Evolutionary conservation across 2,329 filamentous ascomycete species (phyloP).

Genomic region (Emericellopsis atlantica): DNA sequence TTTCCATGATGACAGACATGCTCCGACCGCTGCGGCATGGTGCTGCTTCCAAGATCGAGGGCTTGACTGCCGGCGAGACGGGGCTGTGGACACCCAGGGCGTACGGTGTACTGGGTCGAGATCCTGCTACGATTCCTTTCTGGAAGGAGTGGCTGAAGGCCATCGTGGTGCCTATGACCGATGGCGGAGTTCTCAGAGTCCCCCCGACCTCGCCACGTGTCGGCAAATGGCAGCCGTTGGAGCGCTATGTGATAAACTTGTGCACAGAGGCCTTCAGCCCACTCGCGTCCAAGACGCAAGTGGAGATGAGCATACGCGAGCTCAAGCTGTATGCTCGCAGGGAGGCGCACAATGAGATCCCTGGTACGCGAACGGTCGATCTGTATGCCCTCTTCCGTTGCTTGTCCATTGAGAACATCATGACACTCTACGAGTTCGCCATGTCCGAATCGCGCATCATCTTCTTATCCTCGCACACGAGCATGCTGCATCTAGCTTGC

Average conservation of each 20-base stretch:
- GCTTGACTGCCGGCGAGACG: constrained; percentile 86
- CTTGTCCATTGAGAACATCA: constrained; percentile 81
- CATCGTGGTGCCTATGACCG: constrained; percentile 89
- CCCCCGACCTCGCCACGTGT: constrained; percentile 81
- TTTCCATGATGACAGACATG: constrained; percentile 91
- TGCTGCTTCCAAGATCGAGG: constrained; percentile 93
- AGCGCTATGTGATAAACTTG: constrained; percentile 92
- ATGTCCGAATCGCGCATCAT: constrained; percentile 92
- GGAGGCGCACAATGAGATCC: constrained; percentile 85
- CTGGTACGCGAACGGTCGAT: constrained; percentile 81
- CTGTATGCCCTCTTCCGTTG: constrained; percentile 86
- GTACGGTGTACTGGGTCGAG: constrained; percentile 82
- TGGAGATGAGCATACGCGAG: constrained; percentile 82
- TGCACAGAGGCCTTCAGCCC: constrained; percentile 92
- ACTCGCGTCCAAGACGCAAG: constrained; percentile 86
- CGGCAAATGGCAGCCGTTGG: constrained; percentile 89
- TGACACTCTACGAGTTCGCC: constrained; percentile 86
- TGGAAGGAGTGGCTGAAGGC: constrained; percentile 99
- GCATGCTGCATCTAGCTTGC: constrained; percentile 89
- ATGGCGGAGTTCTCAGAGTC: constrained; percentile 69
- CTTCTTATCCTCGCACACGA: constrained; percentile 85
- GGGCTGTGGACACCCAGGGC: constrained; percentile 92
- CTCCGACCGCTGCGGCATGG: constrained; percentile 84
- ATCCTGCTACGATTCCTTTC: constrained; percentile 72
- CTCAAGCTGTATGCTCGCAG: constrained; percentile 85